These are phyloP conservation scores for Plantago ovata DNA, from an alignment of 257 asterid species.

Conservation along the genomic window DNA sequence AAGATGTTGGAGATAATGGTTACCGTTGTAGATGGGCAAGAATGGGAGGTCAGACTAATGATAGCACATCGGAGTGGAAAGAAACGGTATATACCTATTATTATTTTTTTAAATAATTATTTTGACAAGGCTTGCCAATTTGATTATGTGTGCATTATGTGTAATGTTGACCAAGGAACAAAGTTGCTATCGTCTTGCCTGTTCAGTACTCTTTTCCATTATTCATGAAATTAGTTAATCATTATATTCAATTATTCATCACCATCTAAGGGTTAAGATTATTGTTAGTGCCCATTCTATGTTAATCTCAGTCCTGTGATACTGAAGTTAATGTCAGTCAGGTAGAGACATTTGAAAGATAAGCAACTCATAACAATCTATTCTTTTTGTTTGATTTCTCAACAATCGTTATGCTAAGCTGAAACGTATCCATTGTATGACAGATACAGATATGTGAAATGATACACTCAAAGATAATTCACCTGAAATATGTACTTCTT, in stretches of 20 bases:
- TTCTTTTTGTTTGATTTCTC: not conserved
- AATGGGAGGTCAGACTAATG: conserved; percentile 90
- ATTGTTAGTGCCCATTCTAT: not conserved
- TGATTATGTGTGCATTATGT: not conserved
- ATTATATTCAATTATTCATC: conserved; percentile 4
- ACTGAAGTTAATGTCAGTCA: not conserved
- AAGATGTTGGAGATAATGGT: conserved; percentile 93
- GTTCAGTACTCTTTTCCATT: not conserved
- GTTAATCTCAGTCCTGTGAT: not conserved
- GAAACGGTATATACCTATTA: conserved; percentile 63
- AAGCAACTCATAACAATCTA: not conserved
- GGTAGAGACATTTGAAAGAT: not conserved
- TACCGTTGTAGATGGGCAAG: conserved; percentile 89
- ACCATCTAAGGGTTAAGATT: conserved; percentile 5
- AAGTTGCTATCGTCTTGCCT: not conserved
- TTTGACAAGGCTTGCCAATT: conserved; percentile 6
- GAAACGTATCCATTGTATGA: too few species aligned
- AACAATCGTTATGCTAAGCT: too few species aligned
- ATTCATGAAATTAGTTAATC: too few species aligned
- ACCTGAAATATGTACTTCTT: too few species aligned
- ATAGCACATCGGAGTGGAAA: conserved; percentile 84
- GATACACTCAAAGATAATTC: not conserved
- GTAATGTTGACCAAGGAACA: conserved; percentile 3
- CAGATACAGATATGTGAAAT: too few species aligned
- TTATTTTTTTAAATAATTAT: conserved; percentile 9